These are phyloP conservation scores for Blastomyces parvus DNA, from an alignment of 2,329 filamentous ascomycete species.

Conservation along the genomic window DNA sequence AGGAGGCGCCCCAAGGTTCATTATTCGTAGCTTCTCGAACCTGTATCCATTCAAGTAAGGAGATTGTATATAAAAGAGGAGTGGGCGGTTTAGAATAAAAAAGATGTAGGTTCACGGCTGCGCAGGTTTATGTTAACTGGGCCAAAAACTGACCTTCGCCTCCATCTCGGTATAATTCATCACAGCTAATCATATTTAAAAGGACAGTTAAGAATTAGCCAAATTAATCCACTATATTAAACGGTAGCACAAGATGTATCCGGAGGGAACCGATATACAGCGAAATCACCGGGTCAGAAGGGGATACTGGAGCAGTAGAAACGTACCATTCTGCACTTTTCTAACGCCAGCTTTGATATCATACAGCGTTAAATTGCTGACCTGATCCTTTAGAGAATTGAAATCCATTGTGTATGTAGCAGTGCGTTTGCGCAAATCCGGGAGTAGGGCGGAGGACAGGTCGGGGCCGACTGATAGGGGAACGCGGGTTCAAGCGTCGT, in stretches of 20 bases:
- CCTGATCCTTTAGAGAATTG: slow-evolving; percentile 71
- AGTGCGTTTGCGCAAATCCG: not conserved
- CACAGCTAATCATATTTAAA: slow-evolving; percentile 52
- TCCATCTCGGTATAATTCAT: slow-evolving; percentile 99
- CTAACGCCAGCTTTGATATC: slow-evolving; percentile 90
- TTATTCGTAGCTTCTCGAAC: slow-evolving; percentile 98
- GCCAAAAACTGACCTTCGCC: slow-evolving; percentile 43
- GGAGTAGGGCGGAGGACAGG: not conserved
- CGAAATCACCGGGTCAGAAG: not conserved
- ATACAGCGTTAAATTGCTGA: slow-evolving; percentile 87
- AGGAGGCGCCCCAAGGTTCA: slow-evolving; percentile 87
- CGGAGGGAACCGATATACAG: not conserved
- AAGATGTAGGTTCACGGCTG: slow-evolving; percentile 1
- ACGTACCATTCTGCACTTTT: slow-evolving; percentile 86
- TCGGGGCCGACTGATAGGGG: not conserved
- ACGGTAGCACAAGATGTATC: not conserved
- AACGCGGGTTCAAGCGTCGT: not conserved
- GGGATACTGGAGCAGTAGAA: not conserved
- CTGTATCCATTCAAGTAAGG: slow-evolving; percentile 38
- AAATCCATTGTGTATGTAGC: slow-evolving; percentile 60
- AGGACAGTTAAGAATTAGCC: slow-evolving; percentile 11
- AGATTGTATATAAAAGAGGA: slow-evolving; percentile 1
- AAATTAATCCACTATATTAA: not conserved
- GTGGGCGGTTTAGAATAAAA: not conserved
- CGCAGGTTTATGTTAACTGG: slow-evolving; percentile 8